These are phyloP conservation scores for Sporobolomyces phaffii DNA, from an alignment of 768 basidiomycete species.

Conservation along the genomic window DNA sequence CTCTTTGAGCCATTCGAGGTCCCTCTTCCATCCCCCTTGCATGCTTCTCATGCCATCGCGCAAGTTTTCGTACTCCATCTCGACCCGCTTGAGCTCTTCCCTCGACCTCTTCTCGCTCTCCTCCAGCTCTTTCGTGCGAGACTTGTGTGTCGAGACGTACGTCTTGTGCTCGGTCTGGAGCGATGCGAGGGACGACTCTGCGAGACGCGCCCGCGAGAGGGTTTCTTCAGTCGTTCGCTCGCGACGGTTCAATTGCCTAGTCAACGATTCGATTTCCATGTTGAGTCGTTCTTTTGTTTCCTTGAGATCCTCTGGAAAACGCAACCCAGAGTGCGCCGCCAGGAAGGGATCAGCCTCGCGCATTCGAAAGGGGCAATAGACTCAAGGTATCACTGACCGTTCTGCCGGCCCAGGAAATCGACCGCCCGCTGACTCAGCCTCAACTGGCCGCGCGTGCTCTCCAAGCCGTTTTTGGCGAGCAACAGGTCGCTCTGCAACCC, in stretches of 20 bases:
- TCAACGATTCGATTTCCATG: constrained; percentile 78
- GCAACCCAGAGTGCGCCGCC: background rate
- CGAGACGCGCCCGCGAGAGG: constrained; percentile 75
- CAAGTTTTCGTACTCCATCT: constrained; percentile 73
- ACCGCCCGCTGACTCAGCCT: constrained; percentile 74
- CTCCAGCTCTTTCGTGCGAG: constrained; percentile 64
- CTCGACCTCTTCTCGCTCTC: constrained; percentile 1
- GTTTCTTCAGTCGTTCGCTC: constrained; percentile 82
- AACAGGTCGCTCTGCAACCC: constrained; percentile 78
- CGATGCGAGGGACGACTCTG: constrained; percentile 65
- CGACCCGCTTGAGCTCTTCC: constrained; percentile 60
- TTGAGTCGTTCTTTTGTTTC: constrained; percentile 75
- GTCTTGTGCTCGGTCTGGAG: constrained; percentile 68
- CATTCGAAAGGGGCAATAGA: constrained; percentile 59
- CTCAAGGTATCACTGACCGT: constrained; percentile 46
- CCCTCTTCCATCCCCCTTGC: constrained; percentile 65
- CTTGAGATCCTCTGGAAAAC: constrained; percentile 67
- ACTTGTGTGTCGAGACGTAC: constrained; percentile 67
- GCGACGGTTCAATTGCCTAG: constrained; percentile 80
- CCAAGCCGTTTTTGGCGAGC: constrained; percentile 70
- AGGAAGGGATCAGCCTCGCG: too few species aligned
- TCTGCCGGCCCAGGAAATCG: constrained; percentile 52
- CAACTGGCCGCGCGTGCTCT: constrained; percentile 77
- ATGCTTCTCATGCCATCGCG: constrained; percentile 68
- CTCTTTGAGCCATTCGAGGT: constrained; percentile 63